Evolutionary conservation across 345 rosid genomes (phyloP).

Genomic region (Eucalyptus curtisii): DNA sequence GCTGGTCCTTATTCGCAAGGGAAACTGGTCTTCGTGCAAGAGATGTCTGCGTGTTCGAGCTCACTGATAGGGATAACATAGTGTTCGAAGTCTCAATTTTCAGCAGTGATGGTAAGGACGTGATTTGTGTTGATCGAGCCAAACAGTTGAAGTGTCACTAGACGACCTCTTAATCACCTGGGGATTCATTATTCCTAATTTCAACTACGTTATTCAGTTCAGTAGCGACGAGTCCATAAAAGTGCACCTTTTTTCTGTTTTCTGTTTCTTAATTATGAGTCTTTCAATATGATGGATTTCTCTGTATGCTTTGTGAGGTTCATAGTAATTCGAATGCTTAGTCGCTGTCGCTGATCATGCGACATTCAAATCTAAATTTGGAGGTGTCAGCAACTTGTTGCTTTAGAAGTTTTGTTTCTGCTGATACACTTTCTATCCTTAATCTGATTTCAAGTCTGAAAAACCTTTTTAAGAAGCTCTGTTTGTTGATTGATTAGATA

Average conservation of each 20-base stretch:
- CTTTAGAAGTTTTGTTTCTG: not conserved
- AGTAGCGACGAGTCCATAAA: not conserved
- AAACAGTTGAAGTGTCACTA: not conserved
- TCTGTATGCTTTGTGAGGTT: not conserved
- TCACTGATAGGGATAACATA: not conserved
- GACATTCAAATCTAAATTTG: not conserved
- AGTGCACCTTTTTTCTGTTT: not conserved
- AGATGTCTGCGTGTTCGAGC: not conserved
- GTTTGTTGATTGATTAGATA: not conserved
- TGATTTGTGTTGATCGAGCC: not conserved
- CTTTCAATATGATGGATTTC: not conserved
- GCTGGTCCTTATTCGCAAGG: not conserved
- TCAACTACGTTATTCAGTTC: not conserved
- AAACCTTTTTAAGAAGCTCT: not conserved
- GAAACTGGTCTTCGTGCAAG: not conserved
- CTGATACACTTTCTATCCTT: not conserved
- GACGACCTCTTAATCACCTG: not conserved
- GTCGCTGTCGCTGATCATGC: not conserved
- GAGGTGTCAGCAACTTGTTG: not conserved
- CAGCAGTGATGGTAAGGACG: not conserved
- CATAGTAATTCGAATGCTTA: not conserved
- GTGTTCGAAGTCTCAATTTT: not conserved
- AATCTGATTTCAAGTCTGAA: not conserved
- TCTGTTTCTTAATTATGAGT: not conserved
- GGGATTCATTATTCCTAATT: not conserved